Evolutionary conservation across 129 eudicot species (phyloP).

Genomic region (Arctium lappa): DNA sequence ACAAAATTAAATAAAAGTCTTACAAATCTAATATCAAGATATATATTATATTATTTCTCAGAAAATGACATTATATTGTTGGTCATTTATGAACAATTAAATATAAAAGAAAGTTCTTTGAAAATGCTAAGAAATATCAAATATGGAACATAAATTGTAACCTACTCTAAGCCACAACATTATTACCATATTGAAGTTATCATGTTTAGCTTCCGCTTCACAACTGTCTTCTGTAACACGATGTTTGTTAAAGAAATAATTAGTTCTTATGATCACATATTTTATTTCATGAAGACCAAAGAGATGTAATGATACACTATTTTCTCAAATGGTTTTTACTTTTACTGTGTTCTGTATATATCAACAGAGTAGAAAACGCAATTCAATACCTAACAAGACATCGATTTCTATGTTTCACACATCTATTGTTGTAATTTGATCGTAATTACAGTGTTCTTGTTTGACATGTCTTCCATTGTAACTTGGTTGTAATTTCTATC

Average conservation of each 20-base stretch:
- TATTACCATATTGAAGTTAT: neutral
- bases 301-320: neutral
- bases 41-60: too few relatives aligned
- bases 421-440: neutral
- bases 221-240: neutral
- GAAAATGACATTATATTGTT: neutral
- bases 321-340: neutral
- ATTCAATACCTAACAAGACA: neutral
- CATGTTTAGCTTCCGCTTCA: neutral
- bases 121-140: neutral
- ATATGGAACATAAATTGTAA: neutral
- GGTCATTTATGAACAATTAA: neutral
- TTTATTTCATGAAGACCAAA: neutral
- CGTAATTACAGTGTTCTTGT: neutral
- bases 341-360: neutral
- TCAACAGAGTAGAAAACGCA: neutral
- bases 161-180: neutral
- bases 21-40: neutral
- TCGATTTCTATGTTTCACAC: neutral
- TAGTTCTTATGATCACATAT: neutral
- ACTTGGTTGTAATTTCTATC: neutral
- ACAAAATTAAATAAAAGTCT: neutral
- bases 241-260: neutral
- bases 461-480: neutral
- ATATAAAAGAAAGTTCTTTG: neutral